Evolutionary conservation across 1,139 yeast genomes (phyloP).

Genomic region (Petasospora rhodanensis): DNA sequence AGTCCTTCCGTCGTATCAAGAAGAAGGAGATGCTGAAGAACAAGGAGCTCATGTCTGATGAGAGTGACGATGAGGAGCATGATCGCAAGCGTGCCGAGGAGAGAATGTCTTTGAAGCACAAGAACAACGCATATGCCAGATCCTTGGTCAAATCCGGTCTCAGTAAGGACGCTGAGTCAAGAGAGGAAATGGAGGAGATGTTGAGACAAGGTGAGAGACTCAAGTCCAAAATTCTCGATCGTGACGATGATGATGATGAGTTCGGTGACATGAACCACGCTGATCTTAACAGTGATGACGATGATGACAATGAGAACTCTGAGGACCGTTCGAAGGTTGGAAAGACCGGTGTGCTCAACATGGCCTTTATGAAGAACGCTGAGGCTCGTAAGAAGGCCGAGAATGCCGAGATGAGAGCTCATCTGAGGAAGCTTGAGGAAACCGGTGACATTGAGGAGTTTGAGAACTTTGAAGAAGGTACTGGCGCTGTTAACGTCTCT

Average conservation of each 20-base stretch:
- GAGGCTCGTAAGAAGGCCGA: slow-evolving; percentile 57
- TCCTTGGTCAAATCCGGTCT: slow-evolving; percentile 87
- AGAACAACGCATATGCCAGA: slow-evolving; percentile 78
- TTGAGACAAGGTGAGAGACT: slow-evolving; percentile 79
- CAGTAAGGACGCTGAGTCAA: slow-evolving; percentile 76
- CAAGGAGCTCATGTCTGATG: slow-evolving; percentile 61
- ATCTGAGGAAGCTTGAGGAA: slow-evolving; percentile 41
- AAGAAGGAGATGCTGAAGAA: slow-evolving; percentile 79
- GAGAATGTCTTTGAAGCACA: slow-evolving; percentile 88
- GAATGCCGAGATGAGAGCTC: slow-evolving; percentile 49
- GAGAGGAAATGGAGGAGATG: slow-evolving; percentile 94
- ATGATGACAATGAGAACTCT: slow-evolving; percentile 29
- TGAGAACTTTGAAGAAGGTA: slow-evolving; percentile 37
- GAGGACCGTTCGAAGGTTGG: slow-evolving; percentile 46
- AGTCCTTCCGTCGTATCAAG: slow-evolving; percentile 78
- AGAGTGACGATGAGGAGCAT: slow-evolving; percentile 56
- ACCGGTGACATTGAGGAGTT: slow-evolving; percentile 39
- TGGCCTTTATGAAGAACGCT: slow-evolving; percentile 94
- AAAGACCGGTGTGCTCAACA: slow-evolving; percentile 77
- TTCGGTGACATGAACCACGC: slow-evolving; percentile 53
- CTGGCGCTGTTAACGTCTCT: slow-evolving; percentile 10
- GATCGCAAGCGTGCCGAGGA: slow-evolving; percentile 79
- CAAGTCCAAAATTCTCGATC: slow-evolving; percentile 69
- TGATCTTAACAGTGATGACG: slow-evolving; percentile 37
- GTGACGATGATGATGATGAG: slow-evolving; percentile 40